These are phyloP conservation scores for Ogataea wickerhamii DNA, from an alignment of 805 yeast genomes.

Conservation along the genomic window DNA sequence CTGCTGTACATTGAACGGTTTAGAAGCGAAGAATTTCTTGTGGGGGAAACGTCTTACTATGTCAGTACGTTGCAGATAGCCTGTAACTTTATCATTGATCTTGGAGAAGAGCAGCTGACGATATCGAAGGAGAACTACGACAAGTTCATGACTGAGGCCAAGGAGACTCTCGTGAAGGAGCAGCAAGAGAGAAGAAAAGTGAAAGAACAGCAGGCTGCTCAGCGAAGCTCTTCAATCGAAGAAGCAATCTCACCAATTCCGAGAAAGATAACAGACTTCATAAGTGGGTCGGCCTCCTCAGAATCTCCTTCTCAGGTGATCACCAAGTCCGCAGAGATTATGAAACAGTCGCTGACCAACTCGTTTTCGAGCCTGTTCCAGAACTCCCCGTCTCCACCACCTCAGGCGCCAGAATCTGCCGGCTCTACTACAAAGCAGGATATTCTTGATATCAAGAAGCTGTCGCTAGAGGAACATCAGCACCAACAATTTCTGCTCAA, in stretches of 20 bases:
- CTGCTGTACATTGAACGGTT: slow-evolving; percentile 82
- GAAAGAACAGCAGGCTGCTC: slow-evolving; percentile 6
- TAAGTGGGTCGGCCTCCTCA: slow-evolving; percentile 20
- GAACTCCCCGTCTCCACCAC: slow-evolving; percentile 15
- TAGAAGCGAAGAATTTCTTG: slow-evolving; percentile 66
- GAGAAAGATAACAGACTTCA: slow-evolving; percentile 23
- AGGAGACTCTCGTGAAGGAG: slow-evolving; percentile 36
- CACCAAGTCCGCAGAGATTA: slow-evolving; percentile 34
- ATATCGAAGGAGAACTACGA: slow-evolving; percentile 58
- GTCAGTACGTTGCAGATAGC: slow-evolving; percentile 90
- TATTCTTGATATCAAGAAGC: slow-evolving; percentile 24
- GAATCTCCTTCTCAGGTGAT: slow-evolving; percentile 35
- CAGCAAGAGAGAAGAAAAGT: slow-evolving; percentile 19
- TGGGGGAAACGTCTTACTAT: slow-evolving; percentile 90
- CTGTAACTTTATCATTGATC: slow-evolving; percentile 65
- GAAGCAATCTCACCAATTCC: slow-evolving; percentile 26
- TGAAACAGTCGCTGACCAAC: slow-evolving; percentile 33
- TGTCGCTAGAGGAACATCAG: slow-evolving; percentile 32
- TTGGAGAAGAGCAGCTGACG: slow-evolving; percentile 56
- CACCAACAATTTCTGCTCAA: slow-evolving; percentile 34
- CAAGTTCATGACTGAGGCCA: slow-evolving; percentile 42
- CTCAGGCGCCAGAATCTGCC: slow-evolving; percentile 2
- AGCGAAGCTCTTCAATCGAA: slow-evolving; percentile 3
- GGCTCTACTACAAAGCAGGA: slow-evolving; percentile 16
- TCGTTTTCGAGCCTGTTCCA: slow-evolving; percentile 24